Base-by-base conservation (phyloP, 768 basidiomycete species). In the Auricularia heimuer region DNA sequence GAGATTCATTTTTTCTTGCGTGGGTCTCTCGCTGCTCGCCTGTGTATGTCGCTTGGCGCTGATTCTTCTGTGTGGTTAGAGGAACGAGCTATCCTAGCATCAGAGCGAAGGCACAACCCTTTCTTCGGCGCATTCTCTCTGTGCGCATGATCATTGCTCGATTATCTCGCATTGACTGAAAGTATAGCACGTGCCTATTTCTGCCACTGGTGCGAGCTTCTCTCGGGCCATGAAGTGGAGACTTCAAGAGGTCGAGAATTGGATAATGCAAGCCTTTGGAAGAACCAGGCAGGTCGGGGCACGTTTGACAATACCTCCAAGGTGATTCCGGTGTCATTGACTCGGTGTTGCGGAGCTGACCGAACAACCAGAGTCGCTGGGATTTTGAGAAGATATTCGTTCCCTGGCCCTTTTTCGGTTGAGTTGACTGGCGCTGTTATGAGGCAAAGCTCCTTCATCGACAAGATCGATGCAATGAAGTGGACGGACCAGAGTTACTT, bases 361-460 rank as follows among this genome's bases (percentile, higher is more conserved):
- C 29, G 29, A n/a, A 60, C 56, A 24, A 47, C 3, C 24, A 36
- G 34, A 61, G 39, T 51, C 82, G 51, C 69, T 70, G 3, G 76
- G 78, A 76, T 85, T 18, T 70, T 84, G 72, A 75, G 75, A 51
- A 84, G 83, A 0, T 87, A 87, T 69, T 70, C 67, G 3, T 76
- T 82, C 33, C 82, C 81, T 34, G 78, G 80, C 63, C 75, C 78
- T 0, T 87, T 83, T 68, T 86, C 85, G 0, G 72, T 85, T 21
- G 80, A 86, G 39, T 78, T 87, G 1, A 78, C 81, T 6, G 84
- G 83, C 2, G 85, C 85, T 1, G 85, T 85, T 64, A 63, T 85
- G 34, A 82, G 85, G 4, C 86, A 87, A 70, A 79, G 80, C 11
- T 75, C 79, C 0, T 87, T 87, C 67, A 77, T 81, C 11, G 67